Evolutionary conservation across 2,329 filamentous ascomycete genomes (phyloP), one percentile per base, ranked within the genome.

Genomic region (Cordyceps fumosorosea): DNA sequence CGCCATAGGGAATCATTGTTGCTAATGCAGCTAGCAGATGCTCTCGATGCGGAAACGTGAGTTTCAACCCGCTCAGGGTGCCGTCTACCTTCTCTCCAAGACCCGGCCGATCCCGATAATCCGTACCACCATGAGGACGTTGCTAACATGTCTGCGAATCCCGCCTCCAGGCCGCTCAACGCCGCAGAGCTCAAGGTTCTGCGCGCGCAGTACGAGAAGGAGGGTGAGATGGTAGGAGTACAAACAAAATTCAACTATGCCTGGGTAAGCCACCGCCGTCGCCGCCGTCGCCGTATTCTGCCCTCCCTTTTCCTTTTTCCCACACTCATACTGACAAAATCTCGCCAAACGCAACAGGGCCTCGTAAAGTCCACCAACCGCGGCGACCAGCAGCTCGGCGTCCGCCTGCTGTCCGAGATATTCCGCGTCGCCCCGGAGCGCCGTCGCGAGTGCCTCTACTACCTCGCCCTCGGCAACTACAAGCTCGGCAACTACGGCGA

Each of bases 211-310:
- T 99, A 95, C 75, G 93, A 98, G 74, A 96, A 96, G 74, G 95
- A 99, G 78, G 95, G 93, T 68, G 91, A 96, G 71, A 96, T 96
- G 81, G 93, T 96, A 64, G 93, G 93, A 64, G 85, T 99, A 47
- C 95, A 99, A 77, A 99, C 95, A 65, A 98, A 98, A 75, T 99
- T 99, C 85, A 99, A 99, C 86, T 98, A 93, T 76, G 93, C 95
- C 73, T 99, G 95, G 95, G 92, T 96, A 85, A 62, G 81, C 68
- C 42, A 51, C 50, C 42, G 16, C 66, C 63, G 32, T 24, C 44
- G 26, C 62, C 53, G 29, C 56, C 26, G 26, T 60, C 52, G 45
- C 56, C 40, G 40, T n/a, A n/a, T 55, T 48, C 20, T 45, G 16
- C 14, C 7, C 14, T n/a, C n/a, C n/a, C n/a, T n/a, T n/a, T n/a